Conservation (phyloP, 2,329 filamentous ascomycete genomes). For the Ceratocystiopsis sp. region DNA sequence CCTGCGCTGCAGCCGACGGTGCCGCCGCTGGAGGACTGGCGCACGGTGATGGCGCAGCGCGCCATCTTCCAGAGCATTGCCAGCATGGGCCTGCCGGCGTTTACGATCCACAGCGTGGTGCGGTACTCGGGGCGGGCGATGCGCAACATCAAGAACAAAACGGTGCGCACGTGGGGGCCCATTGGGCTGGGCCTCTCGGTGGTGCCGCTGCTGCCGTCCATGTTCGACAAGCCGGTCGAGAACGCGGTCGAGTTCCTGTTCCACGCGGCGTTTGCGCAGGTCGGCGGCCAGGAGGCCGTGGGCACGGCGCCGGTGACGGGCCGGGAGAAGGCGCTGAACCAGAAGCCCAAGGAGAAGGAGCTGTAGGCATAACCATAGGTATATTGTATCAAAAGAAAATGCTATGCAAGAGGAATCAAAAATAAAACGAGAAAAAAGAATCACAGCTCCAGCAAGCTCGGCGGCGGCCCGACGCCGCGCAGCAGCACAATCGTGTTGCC, state of each 20-base stretch:
- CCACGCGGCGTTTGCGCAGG: conserved; percentile 58
- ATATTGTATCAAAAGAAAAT: background rate
- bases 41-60: conserved; percentile 79
- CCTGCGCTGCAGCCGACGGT: conserved; percentile 23
- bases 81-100: conserved; percentile 83
- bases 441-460: conserved; percentile 17
- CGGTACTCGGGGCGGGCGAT: conserved; percentile 75
- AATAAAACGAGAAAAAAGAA: background rate
- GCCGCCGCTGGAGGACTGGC: conserved; percentile 71
- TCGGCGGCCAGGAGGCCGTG: conserved; percentile 46
- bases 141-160: conserved; percentile 62
- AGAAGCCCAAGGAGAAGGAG: conserved; percentile 27
- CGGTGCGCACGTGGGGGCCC: conserved; percentile 68
- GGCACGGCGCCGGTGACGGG: conserved; percentile 37
- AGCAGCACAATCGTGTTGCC: conserved; percentile 85
- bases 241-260: conserved; percentile 81
- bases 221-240: conserved; percentile 90
- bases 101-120: conserved; percentile 88
- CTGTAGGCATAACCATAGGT: conserved; percentile 12
- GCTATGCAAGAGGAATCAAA: background rate
- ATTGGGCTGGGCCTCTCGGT: conserved; percentile 67
- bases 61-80: conserved; percentile 82
- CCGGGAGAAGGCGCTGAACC: conserved; percentile 27
- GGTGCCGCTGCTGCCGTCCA: conserved; percentile 65
- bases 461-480: conserved; percentile 66